Evolutionary conservation across 2,329 filamentous ascomycete genomes (phyloP), one percentile per base, ranked within the genome.

Genomic region (Gliomastix tumulicola): DNA sequence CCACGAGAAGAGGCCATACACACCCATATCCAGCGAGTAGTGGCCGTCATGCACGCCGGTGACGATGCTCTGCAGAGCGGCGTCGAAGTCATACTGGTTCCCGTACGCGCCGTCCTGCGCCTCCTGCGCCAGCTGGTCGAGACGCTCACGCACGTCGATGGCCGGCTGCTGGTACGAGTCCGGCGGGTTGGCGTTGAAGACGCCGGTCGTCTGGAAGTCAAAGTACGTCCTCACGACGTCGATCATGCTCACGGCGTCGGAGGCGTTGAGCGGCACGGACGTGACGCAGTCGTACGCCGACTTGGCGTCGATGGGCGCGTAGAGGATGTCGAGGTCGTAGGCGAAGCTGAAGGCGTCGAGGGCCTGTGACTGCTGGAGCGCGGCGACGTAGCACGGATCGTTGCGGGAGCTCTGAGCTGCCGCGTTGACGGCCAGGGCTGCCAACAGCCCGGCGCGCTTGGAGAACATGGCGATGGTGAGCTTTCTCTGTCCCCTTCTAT

Each of bases 401-500:
- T n/a, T n/a, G n/a, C n/a, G n/a, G n/a, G n/a, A n/a, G n/a, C n/a
- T n/a, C n/a, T n/a, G n/a, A n/a, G n/a, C n/a, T n/a, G n/a, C n/a
- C n/a, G n/a, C n/a, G n/a, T n/a, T n/a, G n/a, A n/a, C n/a, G n/a
- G n/a, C n/a, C n/a, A n/a, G n/a, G n/a, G n/a, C n/a, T n/a, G n/a
- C n/a, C n/a, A n/a, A n/a, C n/a, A n/a, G n/a, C n/a, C n/a, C n/a
- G n/a, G n/a, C n/a, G n/a, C n/a, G n/a, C n/a, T n/a, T n/a, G n/a
- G n/a, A n/a, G 32, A 34, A 21, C 17, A 16, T 25, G 38, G 39
- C 32, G 39, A 41, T 31, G 39, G 39, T 41, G 7, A 23, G 39
- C 17, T 30, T 30, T n/a, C n/a, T n/a, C n/a, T n/a, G n/a, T n/a
- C n/a, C n/a, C n/a, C n/a, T n/a, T n/a, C n/a, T n/a, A n/a, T n/a